Evolutionary conservation across 495 filamentous ascomycete species (phyloP), one percentile per base, ranked within the genome.

Genomic region (Penicillium robsamsonii): DNA sequence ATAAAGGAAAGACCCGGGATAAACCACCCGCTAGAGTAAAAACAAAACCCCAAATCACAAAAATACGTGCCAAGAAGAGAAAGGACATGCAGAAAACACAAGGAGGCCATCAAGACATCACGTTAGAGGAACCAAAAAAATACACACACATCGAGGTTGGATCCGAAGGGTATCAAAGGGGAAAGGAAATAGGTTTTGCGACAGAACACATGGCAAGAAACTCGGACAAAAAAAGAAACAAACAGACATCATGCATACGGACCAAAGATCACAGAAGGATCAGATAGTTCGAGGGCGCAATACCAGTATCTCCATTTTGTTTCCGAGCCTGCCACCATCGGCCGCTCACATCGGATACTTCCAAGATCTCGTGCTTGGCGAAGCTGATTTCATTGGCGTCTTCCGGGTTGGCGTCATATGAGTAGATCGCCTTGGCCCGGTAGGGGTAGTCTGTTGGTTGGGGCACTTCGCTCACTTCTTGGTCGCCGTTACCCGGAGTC

Each of bases 321-420:
- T 97, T 97, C 76, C 90, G 85, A 59, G 94, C 94, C 76, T 98
- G 94, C 94, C 94, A 98, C 94, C 94, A 98, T 73, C 94, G 75
- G 29, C 94, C 94, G 65, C 91, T 96, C 53, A 98, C 95, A 64
- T 98, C 94, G 43, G 90, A 96, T 53, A 98, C 93, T 70, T 98
- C 93, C 42, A 98, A 79, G 53, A 97, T 90, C 72, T 98, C 94
- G 63, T 97, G 90, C 74, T 97, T 97, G 45, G 84, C 80, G 80
- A 98, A 98, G 60, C 89, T 92, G 58, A 98, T 97, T 72, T 98
- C 94, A 70, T 98, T 97, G 44, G 91, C 91, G 65, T 98, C 94
- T 62, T 97, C 92, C 2, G 94, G 94, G 68, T 97, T 97, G 52
- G 94, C 94, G 67, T 97, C 93, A 74, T 98, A 98, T 59, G 87